A percentile compares a stretch with the other conserved stretches of the same genome.
Conservation (phyloP, 2,329 filamentous ascomycete genomes). For the Blastomyces gilchristii region DNA sequence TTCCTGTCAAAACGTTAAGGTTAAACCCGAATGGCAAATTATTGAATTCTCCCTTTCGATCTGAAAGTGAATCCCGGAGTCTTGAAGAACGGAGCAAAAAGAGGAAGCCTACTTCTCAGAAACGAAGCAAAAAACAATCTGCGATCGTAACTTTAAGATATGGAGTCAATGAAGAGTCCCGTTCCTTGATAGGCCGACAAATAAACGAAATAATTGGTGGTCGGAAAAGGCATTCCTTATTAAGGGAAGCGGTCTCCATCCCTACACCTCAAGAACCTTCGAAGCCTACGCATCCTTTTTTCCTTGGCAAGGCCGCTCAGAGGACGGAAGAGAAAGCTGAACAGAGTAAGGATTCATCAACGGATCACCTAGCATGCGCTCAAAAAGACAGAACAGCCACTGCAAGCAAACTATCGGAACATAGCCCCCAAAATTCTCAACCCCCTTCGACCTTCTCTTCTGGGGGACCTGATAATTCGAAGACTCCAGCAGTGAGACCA, state of each 20-base stretch:
- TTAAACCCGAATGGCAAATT: slow-evolving; percentile 37
- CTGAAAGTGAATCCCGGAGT: slow-evolving; percentile 15
- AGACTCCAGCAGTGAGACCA: not conserved
- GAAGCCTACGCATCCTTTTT: slow-evolving; percentile 58
- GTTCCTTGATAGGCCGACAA: slow-evolving; percentile 44
- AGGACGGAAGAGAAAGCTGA: slow-evolving; percentile 8
- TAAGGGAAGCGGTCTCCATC: not conserved
- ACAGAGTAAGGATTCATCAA: not conserved
- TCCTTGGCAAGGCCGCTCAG: slow-evolving; percentile 45
- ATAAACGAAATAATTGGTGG: slow-evolving; percentile 54
- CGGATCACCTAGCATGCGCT: not conserved
- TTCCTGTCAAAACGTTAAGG: slow-evolving; percentile 34
- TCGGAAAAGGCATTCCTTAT: slow-evolving; percentile 21
- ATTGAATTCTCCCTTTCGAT: slow-evolving; percentile 27
- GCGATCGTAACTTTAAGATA: slow-evolving; percentile 51
- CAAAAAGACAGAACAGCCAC: not conserved
- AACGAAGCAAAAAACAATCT: slow-evolving; percentile 25
- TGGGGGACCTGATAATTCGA: not conserved
- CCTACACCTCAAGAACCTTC: slow-evolving; percentile 11
- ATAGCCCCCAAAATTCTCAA: not conserved
- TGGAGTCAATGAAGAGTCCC: slow-evolving; percentile 39
- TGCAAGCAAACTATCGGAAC: not conserved
- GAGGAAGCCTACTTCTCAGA: slow-evolving; percentile 4
- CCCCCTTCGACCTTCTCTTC: not conserved
- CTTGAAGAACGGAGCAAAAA: slow-evolving; percentile 12